These are phyloP conservation scores for Pleurotus cornucopiae DNA, from an alignment of 768 basidiomycete species.

Conservation along the genomic window DNA sequence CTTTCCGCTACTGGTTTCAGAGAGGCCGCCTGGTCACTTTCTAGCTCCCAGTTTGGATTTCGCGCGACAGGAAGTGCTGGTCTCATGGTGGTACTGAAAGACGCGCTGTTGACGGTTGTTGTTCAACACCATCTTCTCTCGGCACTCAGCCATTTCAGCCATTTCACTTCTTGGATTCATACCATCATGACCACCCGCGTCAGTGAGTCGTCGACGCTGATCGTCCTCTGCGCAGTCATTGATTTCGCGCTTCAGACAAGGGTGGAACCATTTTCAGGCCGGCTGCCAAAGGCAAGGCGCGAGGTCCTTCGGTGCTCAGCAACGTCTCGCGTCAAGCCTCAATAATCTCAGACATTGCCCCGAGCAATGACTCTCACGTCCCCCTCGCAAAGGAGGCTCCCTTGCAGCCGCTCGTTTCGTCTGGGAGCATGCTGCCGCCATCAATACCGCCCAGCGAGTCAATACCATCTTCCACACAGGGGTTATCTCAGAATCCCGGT, in stretches of 20 bases:
- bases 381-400: not conserved
- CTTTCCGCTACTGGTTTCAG: conserved; percentile 56
- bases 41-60: conserved; percentile 57
- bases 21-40: conserved; percentile 21
- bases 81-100: conserved; percentile 11
- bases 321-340: conserved; percentile 1
- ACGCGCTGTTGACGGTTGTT: conserved; percentile 14
- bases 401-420: not conserved
- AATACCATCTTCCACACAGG: not conserved
- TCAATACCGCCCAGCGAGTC: not conserved
- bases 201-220: conserved; percentile 46
- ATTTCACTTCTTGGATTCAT: conserved; percentile 1
- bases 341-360: not conserved
- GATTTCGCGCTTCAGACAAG: conserved; percentile 47
- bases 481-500: not conserved
- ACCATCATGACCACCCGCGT: conserved; percentile 47
- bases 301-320: not conserved
- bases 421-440: conserved; percentile 1
- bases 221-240: conserved; percentile 1
- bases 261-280: conserved; percentile 68
- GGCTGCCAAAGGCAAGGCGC: conserved; percentile 41
- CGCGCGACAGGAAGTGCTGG: conserved; percentile 52
- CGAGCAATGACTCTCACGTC: not conserved
- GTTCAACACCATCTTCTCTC: conserved; percentile 7
- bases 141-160: conserved; percentile 6